These are phyloP conservation scores for Asterophora parasitica DNA, from an alignment of 768 basidiomycete species.

Conservation along the genomic window DNA sequence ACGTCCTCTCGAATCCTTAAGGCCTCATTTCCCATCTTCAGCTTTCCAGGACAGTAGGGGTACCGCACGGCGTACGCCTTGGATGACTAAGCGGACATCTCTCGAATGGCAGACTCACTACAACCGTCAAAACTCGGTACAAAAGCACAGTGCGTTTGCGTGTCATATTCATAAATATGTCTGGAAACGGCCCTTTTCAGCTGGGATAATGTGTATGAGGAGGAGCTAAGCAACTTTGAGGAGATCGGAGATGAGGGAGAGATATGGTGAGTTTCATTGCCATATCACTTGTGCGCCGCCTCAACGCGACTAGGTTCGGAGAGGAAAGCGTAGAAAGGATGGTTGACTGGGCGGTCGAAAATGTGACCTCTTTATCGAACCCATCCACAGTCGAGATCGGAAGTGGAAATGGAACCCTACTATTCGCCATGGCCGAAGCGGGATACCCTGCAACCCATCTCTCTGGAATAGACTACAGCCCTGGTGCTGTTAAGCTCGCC, in stretches of 20 bases:
- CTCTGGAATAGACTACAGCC: slow-evolving; percentile 74
- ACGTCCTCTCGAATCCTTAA: background rate
- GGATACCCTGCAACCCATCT: slow-evolving; percentile 53
- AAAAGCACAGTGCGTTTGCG: slow-evolving; percentile 60
- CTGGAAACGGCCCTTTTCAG: slow-evolving; percentile 30
- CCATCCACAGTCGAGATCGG: slow-evolving; percentile 73
- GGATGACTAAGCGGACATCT: slow-evolving; percentile 29
- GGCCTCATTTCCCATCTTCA: no score
- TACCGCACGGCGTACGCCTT: no score
- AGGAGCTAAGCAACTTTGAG: slow-evolving; percentile 66
- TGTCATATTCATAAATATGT: background rate
- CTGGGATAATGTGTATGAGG: slow-evolving; percentile 75
- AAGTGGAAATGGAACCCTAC: slow-evolving; percentile 72
- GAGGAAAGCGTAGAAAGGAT: slow-evolving; percentile 72
- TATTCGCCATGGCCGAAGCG: slow-evolving; percentile 65
- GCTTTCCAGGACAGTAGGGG: no score
- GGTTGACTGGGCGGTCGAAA: slow-evolving; percentile 63
- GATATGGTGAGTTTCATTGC: slow-evolving; percentile 52
- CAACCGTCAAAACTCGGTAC: slow-evolving; percentile 74
- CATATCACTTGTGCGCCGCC: background rate
- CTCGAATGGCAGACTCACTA: slow-evolving; percentile 27
- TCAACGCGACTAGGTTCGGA: slow-evolving; percentile 61
- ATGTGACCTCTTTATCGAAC: slow-evolving; percentile 43
- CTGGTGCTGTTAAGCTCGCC: slow-evolving; percentile 63
- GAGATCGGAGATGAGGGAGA: slow-evolving; percentile 84